Percentiles rank a stretch among this genome's conserved stretches.
Evolutionary conservation across 192 early-diverging fungal genomes (phyloP).

Genomic region (Paraglomus brasilianum): DNA sequence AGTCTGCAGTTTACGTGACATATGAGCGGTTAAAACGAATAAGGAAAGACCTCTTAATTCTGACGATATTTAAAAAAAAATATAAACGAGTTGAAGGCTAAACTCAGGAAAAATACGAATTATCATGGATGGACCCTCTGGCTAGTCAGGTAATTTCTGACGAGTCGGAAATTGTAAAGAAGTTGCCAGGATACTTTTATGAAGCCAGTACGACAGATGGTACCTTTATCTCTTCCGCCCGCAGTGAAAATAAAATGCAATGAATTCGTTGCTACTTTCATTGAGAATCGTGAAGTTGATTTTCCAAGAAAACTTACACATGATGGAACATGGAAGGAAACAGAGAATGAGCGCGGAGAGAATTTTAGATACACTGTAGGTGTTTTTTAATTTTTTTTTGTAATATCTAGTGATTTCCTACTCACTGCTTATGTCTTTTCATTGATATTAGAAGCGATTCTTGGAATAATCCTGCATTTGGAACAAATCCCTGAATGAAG

Average conservation of each 20-base stretch:
- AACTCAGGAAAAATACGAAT: slow-evolving; percentile 12
- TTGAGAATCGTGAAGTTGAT: slow-evolving; percentile 1
- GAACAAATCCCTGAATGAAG: background rate
- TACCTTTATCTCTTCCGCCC: background rate
- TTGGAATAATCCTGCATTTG: slow-evolving; percentile 17
- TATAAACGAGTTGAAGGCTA: slow-evolving; percentile 3
- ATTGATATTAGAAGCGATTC: background rate
- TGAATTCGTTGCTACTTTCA: slow-evolving; percentile 1
- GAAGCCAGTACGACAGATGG: background rate
- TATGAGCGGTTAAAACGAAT: background rate
- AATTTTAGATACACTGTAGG: slow-evolving; percentile 19
- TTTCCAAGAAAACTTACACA: background rate
- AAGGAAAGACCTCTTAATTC: background rate
- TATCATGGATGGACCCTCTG: background rate
- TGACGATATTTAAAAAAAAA: background rate
- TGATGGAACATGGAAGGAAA: background rate
- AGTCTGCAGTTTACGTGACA: slow-evolving; percentile 13
- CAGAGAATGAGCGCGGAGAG: background rate
- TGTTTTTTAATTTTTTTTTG: background rate
- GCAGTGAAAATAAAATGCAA: background rate
- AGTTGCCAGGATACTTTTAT: slow-evolving; percentile 2
- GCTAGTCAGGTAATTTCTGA: slow-evolving; percentile 20
- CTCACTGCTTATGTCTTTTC: background rate
- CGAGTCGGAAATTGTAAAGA: background rate
- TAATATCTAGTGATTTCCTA: background rate